phyloP scores from a whole-genome alignment of 768 basidiomycete species.

The Lactarius evosmus region DNA sequence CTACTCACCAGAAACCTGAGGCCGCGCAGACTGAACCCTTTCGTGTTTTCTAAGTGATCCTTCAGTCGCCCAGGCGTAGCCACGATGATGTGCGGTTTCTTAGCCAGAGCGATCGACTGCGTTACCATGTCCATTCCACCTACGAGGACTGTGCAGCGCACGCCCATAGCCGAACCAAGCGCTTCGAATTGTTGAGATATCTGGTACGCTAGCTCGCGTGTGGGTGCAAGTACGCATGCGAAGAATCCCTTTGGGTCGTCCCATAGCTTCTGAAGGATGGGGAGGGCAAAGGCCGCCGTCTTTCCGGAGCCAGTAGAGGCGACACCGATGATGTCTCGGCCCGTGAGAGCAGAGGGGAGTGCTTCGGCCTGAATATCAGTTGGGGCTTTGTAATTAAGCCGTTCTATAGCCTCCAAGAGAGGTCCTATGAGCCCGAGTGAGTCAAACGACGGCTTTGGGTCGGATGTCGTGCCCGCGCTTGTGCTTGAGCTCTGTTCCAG shows the following conservation, averaged over 20 bases:
- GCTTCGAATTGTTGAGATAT: conserved; percentile 96
- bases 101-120: conserved; percentile 89
- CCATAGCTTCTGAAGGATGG: conserved; percentile 95
- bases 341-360: conserved; percentile 85
- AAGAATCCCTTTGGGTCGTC: conserved; percentile 92
- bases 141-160: conserved; percentile 87
- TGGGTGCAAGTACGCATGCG: conserved; percentile 91
- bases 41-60: conserved; percentile 95
- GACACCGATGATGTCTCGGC: conserved; percentile 96
- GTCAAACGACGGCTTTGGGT: conserved; percentile 58
- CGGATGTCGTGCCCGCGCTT: conserved; percentile 13
- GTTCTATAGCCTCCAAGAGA: conserved; percentile 78
- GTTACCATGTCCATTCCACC: conserved; percentile 92
- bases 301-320: conserved; percentile 97
- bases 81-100: conserved; percentile 91
- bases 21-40: conserved; percentile 85
- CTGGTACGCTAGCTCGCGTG: conserved; percentile 97
- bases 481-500: not conserved
- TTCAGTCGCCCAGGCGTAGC: conserved; percentile 92
- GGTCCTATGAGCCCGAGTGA: conserved; percentile 87
- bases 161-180: conserved; percentile 89
- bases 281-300: conserved; percentile 95
- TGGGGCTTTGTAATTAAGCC: conserved; percentile 78
- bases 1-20: conserved; percentile 81
- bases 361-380: conserved; percentile 87